Evolutionary conservation across 2,329 filamentous ascomycete genomes (phyloP), one percentile per base, ranked within the genome.

Genomic region (Fusarium poae): DNA sequence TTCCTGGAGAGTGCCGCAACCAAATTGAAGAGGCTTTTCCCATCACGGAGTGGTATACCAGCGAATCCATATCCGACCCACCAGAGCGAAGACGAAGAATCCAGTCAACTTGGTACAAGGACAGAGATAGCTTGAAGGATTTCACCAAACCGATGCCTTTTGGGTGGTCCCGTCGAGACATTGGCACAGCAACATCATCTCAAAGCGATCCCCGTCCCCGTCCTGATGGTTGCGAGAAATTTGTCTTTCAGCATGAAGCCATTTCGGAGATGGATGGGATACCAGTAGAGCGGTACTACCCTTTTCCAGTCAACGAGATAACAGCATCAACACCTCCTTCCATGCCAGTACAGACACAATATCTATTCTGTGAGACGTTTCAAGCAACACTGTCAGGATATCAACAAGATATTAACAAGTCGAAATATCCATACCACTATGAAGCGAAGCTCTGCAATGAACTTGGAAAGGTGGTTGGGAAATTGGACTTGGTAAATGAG

Each of bases 161-260:
- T 23, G 44, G 44, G 2, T 48, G 44, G 44, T 23, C 15, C 0
- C 25, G 25, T 1, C 43, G 29, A 27, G 44, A 34, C 5, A 7
- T 25, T 25, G 25, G 25, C 7, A 25, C 25, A 25, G 7, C 7
- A 7, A 4, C 10, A 20, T 10, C 12, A 21, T 5, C 3, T 5
- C 5, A 25, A 5, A 7, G 7, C 5, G 7, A 25, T 0, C n/a
- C 25, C 1, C 18, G 25, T 3, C 3, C 27, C 10, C 23, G 23
- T 7, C 45, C 29, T 34, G 45, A 48, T 2, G 45, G 29, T 18
- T 34, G 20, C 5, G 29, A 23, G 3, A n/a, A 10, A 34, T 23
- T 34, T 6, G 16, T 48, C 29, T 34, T 34, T 9, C 13, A 48
- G 2, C 29, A 34, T 23, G n/a, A 48, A 23, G 7, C 20, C 13